Conservation (phyloP, 1,139 yeast species). For the Taphrina betulina region DNA sequence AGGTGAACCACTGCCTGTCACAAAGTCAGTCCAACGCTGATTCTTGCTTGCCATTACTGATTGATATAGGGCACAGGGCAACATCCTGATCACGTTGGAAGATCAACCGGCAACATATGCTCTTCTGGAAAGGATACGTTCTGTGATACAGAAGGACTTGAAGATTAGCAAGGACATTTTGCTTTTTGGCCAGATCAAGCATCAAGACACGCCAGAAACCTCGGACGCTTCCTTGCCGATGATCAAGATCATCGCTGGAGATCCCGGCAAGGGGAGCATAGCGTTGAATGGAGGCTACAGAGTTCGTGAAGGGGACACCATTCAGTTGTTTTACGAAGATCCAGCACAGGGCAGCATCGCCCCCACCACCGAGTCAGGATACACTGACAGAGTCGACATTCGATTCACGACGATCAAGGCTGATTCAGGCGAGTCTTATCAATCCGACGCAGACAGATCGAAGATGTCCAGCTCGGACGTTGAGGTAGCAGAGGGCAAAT, state of each 20-base stretch:
- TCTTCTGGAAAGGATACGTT: slow-evolving; percentile 14
- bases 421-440: slow-evolving; percentile 4
- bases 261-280: slow-evolving; percentile 31
- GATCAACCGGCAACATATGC: slow-evolving; percentile 26
- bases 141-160: slow-evolving; percentile 9
- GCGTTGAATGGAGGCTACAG: slow-evolving; percentile 28
- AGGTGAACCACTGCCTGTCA: slow-evolving; percentile 21
- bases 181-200: slow-evolving; percentile 23
- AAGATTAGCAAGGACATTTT: slow-evolving; percentile 17
- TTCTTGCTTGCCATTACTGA: neutral
- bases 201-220: neutral
- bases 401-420: slow-evolving; percentile 1
- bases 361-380: neutral
- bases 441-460: neutral
- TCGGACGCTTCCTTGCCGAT: slow-evolving; percentile 1
- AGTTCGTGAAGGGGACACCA: slow-evolving; percentile 25
- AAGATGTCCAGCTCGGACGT: neutral
- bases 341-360: neutral
- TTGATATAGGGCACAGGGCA: slow-evolving; percentile 24
- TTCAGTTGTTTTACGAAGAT: slow-evolving; percentile 19
- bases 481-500: neutral
- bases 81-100: slow-evolving; percentile 28
- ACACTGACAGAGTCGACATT: neutral
- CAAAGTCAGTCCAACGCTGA: slow-evolving; percentile 8
- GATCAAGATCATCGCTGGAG: slow-evolving; percentile 31